Evolutionary conservation across 768 basidiomycete genomes (phyloP), one percentile per base, ranked within the genome.

Genomic region (Tubosaeta sp.): DNA sequence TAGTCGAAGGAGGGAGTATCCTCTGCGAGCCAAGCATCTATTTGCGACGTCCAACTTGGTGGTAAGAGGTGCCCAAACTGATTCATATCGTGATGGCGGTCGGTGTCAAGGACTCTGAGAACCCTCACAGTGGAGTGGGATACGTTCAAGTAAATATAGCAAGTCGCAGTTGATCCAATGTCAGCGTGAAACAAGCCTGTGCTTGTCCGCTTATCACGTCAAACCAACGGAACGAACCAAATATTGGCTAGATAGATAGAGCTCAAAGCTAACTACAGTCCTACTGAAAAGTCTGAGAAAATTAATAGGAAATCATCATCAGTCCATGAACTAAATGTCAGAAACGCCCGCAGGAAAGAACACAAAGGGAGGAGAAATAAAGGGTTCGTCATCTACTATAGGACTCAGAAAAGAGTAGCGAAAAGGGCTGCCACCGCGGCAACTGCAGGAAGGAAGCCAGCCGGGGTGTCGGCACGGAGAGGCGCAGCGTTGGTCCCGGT

Each of bases 1-100:
- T 92, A 96, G 69, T 99, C 95, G 59, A 97, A 96, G 1, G 91
- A 94, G 1, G 95, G 95, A 0, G 87, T 89, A 64, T 98, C 95
- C 71, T 99, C 95, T 8, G 81, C 81, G 27, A 94, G 80, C 95
- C 95, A 99, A 13, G 66, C 72, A 3, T 78, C 71, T 47, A 98
- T 79, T 56, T 91, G 84, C 1, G 79, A 61, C 68, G 88, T 92
- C 95, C 94, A 98, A 62, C 85, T 90, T 0, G 93, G 90, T 29
- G 95, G 94, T 10, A 98, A 78, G n/a, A 97, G 76, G 64, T 97
- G 78, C 48, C 79, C 79, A 53, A 65, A 74, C 34, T 51, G 54
- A 21, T 52, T 50, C 66, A 69, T 69, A 7, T 49, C 27, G 22
- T 22, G 29, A 30, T 29, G 13, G 16, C 10, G 25, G 12, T 13